Base-by-base conservation (phyloP, 768 basidiomycete species). In the Hypholoma sublateritium region DNA sequence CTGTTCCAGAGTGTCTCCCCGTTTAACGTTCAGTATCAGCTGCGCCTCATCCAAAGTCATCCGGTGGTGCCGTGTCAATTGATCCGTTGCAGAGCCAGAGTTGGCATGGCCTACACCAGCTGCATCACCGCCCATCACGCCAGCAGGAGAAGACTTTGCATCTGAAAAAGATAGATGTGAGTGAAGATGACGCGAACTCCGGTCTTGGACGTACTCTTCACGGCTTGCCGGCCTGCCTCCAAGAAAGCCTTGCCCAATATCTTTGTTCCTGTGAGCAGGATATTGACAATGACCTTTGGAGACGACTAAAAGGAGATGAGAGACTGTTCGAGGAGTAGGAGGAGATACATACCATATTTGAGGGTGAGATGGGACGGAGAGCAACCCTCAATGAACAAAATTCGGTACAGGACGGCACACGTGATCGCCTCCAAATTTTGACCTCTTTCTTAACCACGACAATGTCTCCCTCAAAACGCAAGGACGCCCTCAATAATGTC, bases 21-120 rank as follows among this genome's bases (percentile, higher is more conserved):
- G 83, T 71, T 93, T 95, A 19, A 84, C 75, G 70, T 99, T 98
- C 59, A 99, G 75, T 66, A 99, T 94, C 57, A 97, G 76, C 65
- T 88, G 88, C 17, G 96, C 97, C 75, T 99, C 97, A 63, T 98
- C 95, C 63, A 96, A 65, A 6, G 93, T 94, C 95, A 99, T 95
- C 50, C 88, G 86, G 66, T 94, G 86, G 61, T 91, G 84, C 61
- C 88, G 83, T 51, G 92, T 93, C 37, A 97, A 75, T 66, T 82
- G 85, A 79, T 95, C 93, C 11, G 89, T 91, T 7, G 78, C 61
- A 22, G 90, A 91, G n/a, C 81, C 81, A 13, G 89, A 86, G 12
- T 77, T 89, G 16, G 91, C 90, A 49, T 88, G 76, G 39, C 86
- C 84, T 16, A 91, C 82, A 39, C 92, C 92, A 13, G 84, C 85